Base-by-base conservation (phyloP, 345 rosid species). In the Litchi chinensis region DNA sequence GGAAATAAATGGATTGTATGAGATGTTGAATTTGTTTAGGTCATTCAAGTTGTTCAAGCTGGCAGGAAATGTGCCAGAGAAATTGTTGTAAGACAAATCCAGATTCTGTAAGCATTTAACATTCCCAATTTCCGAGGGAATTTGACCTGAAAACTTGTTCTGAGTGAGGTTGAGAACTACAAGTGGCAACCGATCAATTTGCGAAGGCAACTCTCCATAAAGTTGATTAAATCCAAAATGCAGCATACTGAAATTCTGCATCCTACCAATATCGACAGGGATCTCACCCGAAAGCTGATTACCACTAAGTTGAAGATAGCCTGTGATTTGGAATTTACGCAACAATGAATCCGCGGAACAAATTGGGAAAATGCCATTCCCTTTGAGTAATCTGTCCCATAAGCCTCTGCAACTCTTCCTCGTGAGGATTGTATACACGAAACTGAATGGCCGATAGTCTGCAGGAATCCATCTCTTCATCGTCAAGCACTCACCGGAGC, bases 391-490 rank as follows among this genome's bases (percentile, higher is more conserved):
- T 67, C 80, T 83, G 63, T 92, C 89, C 99, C 99, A 95, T 70
- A 90, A 21, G 85, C 85, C 89, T 77, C 88, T 83, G 82, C 99
- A 95, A 76, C 75, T 93, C 85, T 88, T 91, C 74, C 92, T 87
- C 0, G 92, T 87, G 52, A 95, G 93, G 62, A 95, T 82, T 12
- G 81, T 77, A 39, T 91, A 91, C 16, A 84, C 95, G 70, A 95
- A 95, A 74, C 50, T 91, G 85, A 95, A 95, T 22, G 99, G 99
- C 24, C 93, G 93, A 74, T 92, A 93, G 78, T 93, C 93, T 26
- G 95, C 98, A 37, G 98, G 98, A 79, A 95, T 93, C 99, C 99
- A 95, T 82, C 99, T 91, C 85, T 0, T 88, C 97, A 95, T 93
- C 7, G 89, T 75, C 75, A 83, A 83, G 82, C 99, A 93, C 85